Evolutionary conservation across 2,329 filamentous ascomycete genomes (phyloP).

Genomic region (Pseudocercospora crystallina): DNA sequence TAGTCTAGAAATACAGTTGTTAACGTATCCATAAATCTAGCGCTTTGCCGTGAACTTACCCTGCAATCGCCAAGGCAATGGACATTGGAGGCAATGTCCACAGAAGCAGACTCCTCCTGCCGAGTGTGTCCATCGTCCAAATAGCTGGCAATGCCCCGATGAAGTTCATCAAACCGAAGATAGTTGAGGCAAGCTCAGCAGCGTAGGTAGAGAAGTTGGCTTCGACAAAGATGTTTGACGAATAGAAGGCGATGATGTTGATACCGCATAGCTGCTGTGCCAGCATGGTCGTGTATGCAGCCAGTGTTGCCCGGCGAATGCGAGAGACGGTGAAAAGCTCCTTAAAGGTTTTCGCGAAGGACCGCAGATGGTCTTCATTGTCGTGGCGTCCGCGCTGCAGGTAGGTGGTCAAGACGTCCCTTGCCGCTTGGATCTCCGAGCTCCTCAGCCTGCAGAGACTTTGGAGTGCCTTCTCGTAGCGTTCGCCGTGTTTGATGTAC

Average conservation of each 20-base stretch:
- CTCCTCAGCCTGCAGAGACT: slow-evolving; percentile 43
- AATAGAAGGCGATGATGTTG: slow-evolving; percentile 38
- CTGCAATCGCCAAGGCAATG: slow-evolving; percentile 29
- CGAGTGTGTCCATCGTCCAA: slow-evolving; percentile 47
- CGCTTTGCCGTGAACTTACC: slow-evolving; percentile 19
- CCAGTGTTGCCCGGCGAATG: slow-evolving; percentile 43
- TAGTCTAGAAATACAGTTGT: slow-evolving; percentile 15
- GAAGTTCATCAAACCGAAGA: slow-evolving; percentile 47
- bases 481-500: slow-evolving; percentile 28
- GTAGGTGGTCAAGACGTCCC: slow-evolving; percentile 36
- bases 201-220: slow-evolving; percentile 36
- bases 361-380: slow-evolving; percentile 36
- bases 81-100: slow-evolving; percentile 34
- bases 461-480: slow-evolving; percentile 36
- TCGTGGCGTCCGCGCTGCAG: slow-evolving; percentile 23
- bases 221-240: slow-evolving; percentile 34
- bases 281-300: slow-evolving; percentile 34
- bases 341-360: slow-evolving; percentile 33
- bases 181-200: slow-evolving; percentile 42
- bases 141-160: slow-evolving; percentile 46
- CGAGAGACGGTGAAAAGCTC: slow-evolving; percentile 46
- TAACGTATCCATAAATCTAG: no score
- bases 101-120: slow-evolving; percentile 36
- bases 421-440: slow-evolving; percentile 30
- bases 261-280: slow-evolving; percentile 33